Percentiles rank a stretch among this genome's conserved stretches.
Conservation (phyloP, 1,139 yeast species). For the Zygosaccharomyces sapae region DNA sequence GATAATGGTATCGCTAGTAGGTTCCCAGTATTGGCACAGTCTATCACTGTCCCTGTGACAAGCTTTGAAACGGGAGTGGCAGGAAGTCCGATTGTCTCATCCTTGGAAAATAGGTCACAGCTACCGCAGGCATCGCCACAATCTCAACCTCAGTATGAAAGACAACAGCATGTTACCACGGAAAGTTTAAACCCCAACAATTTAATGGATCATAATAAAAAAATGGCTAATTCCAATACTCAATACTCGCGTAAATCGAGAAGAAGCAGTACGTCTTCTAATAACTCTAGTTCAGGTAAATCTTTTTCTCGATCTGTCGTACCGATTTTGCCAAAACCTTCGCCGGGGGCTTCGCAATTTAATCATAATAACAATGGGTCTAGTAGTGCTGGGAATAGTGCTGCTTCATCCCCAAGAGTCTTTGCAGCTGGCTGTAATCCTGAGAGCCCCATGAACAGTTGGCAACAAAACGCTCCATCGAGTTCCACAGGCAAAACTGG, state of each 20-base stretch:
- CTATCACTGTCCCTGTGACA: conserved; percentile 5
- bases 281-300: conserved; percentile 29
- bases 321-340: conserved; percentile 36
- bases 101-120: conserved; percentile 1
- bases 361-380: conserved; percentile 11
- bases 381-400: conserved; percentile 28
- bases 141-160: not conserved
- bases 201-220: conserved; percentile 21
- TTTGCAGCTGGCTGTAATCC: conserved; percentile 13
- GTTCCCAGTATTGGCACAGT: conserved; percentile 13
- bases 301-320: conserved; percentile 34
- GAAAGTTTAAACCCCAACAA: conserved; percentile 19
- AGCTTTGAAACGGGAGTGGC: conserved; percentile 7
- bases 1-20: conserved; percentile 10
- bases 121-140: not conserved
- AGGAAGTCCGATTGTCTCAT: conserved; percentile 5
- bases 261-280: conserved; percentile 33
- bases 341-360: conserved; percentile 19
- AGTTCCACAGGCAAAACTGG: conserved; percentile 27
- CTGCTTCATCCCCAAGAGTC: conserved; percentile 33
- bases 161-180: not conserved
- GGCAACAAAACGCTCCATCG: conserved; percentile 22
- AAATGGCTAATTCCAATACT: conserved; percentile 13
- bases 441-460: conserved; percentile 21
- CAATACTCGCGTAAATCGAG: conserved; percentile 22